Base-by-base conservation (phyloP, 768 basidiomycete species). In the Sporobolomyces pararoseus region DNA sequence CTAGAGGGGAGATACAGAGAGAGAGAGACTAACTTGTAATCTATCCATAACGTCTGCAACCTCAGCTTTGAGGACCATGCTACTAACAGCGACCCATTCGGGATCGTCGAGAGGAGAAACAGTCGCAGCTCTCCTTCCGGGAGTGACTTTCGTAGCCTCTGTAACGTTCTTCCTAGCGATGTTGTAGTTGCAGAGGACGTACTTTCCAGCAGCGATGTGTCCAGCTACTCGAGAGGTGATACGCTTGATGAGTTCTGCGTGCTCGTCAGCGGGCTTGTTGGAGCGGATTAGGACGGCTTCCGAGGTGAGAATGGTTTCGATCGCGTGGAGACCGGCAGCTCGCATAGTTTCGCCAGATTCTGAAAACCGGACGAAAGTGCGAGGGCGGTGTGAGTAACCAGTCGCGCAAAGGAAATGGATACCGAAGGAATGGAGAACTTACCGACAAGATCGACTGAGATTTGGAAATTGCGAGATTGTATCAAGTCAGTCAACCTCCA, bases 311-410 rank as follows among this genome's bases (percentile, higher is more conserved):
- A 99, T 79, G 14, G 92, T 97, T 19, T 87, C 89, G 76, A 99
- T 97, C 47, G 95, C 87, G 79, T 90, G 90, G 64, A 98, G 83
- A 44, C 95, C 96, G 0, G 94, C 94, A 31, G 95, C 96, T 39
- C 95, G 90, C 96, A 99, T 99, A 12, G 96, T 99, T 77, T 99
- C 96, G 50, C 96, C 96, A 23, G 95, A 99, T 81, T 98, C 95
- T 94, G 78, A 55, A n/a, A n/a, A 42, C 23, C 3, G 29, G 6
- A 39, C n/a, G 29, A 55, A 17, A 23, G 49, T 42, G 39, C 60
- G 37, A 23, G 19, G 6, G 37, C 34, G 4, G 37, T 58, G 23
- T 9, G 39, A 42, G 39, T 9, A 42, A 9, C 39, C 10, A 17
- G 39, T 42, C 17, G 39, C 17, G 39, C 39, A n/a, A n/a, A n/a